Base-by-base conservation (phyloP, 1,284 basidiomycete species). In the Ceratobasidium sp. region DNA sequence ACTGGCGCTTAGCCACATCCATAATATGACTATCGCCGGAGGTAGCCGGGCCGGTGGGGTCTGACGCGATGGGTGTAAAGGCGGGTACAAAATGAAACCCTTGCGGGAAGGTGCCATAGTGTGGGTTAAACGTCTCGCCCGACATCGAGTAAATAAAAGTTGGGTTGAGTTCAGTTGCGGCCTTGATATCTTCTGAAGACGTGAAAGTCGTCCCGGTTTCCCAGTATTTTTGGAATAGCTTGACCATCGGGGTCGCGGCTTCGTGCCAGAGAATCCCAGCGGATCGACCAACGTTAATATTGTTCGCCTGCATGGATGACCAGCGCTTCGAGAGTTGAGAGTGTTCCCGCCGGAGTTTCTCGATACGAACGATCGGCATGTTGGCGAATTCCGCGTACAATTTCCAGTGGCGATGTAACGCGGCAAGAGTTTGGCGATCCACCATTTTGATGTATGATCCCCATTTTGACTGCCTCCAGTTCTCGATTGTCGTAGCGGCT, bases 91-190 rank as follows among this genome's bases (percentile, higher is more conserved):
- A 82, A 79, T 89, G 88, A 81, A 90, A 90, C 7, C 84, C 62
- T 0, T 89, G 74, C 0, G 89, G 89, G 78, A 86, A 83, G 0
- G 85, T 86, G 0, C 83, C 86, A 77, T 88, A 87, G 77, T 90
- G 88, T 0, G 40, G 83, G 79, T 76, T 86, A 88, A 8, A 81
- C 82, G 49, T 86, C 84, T 6, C 87, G 86, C 0, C 81, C 79
- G 29, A 1, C 25, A 81, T 74, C 3, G 86, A 86, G 79, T 87
- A 88, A 0, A 83, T 84, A 54, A 88, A 88, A 0, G 86, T 87
- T 0, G 89, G 87, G 74, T 90, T 89, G 43, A 86, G 77, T 25
- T 82, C 56, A 0, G 79, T 84, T 1, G 86, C 83, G 0, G 78
- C 70, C 0, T 80, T 73, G 17, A 81, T 76, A 4, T 80, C 77